phyloP scores from a whole-genome alignment of 352 stramenopile genomes.

The Phytophthora ramorum region DNA sequence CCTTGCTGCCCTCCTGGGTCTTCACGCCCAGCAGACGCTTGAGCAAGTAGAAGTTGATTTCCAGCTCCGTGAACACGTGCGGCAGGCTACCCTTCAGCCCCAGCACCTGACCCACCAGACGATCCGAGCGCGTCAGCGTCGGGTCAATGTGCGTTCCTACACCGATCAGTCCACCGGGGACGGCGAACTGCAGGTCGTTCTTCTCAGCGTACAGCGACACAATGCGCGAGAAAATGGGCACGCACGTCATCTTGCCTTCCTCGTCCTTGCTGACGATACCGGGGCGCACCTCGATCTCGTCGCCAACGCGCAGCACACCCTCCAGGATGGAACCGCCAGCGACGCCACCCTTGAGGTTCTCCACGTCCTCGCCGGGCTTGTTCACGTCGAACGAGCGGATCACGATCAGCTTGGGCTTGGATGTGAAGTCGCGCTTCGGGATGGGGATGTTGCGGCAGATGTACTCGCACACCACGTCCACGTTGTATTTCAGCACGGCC shows the following conservation, averaged over 20 bases:
- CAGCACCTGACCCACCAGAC: slow-evolving; percentile 99
- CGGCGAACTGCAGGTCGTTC: slow-evolving; percentile 99
- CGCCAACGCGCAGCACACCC: slow-evolving; percentile 96
- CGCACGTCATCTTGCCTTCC: slow-evolving; percentile 94
- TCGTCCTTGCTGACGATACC: slow-evolving; percentile 99
- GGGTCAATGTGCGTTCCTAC: slow-evolving; percentile 99
- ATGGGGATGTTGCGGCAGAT: slow-evolving; percentile 99
- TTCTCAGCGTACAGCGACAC: slow-evolving; percentile 99
- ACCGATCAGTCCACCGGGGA: slow-evolving; percentile 99
- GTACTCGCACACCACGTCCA: slow-evolving; percentile 99
- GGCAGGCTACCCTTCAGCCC: slow-evolving; percentile 97
- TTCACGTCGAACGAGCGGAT: slow-evolving; percentile 99
- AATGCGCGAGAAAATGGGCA: slow-evolving; percentile 94
- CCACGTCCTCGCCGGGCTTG: slow-evolving; percentile 99
- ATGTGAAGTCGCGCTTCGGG: slow-evolving; percentile 98
- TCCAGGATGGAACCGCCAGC: slow-evolving; percentile 95
- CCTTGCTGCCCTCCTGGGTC: slow-evolving; percentile 98
- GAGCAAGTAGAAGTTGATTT: slow-evolving; percentile 99
- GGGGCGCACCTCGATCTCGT: slow-evolving; percentile 99
- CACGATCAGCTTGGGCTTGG: slow-evolving; percentile 98
- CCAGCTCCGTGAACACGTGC: slow-evolving; percentile 98
- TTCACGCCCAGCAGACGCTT: slow-evolving; percentile 99
- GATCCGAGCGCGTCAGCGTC: slow-evolving; percentile 98
- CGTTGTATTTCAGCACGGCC: slow-evolving; percentile 99
- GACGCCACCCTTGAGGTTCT: slow-evolving; percentile 95